Conservation (phyloP, 768 basidiomycete genomes). For the Gloeostereum incarnatum region DNA sequence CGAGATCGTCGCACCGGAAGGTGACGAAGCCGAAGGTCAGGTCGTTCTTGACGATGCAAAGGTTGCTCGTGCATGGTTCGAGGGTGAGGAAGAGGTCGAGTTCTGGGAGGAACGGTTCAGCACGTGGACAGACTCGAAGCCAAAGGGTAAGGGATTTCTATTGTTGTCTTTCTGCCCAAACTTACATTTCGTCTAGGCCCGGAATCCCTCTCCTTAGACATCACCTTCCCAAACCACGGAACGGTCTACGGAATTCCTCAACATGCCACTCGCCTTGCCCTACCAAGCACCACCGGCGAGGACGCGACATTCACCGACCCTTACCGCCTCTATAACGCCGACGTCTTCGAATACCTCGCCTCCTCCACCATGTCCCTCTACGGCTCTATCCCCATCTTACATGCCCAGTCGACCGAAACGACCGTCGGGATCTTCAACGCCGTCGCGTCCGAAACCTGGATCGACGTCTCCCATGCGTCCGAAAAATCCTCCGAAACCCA, state of each 20-base stretch:
- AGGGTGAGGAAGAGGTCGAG: slow-evolving; percentile 74
- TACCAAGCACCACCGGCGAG: slow-evolving; percentile 83
- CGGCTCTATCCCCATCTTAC: slow-evolving; percentile 86
- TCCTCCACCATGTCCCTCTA: slow-evolving; percentile 77
- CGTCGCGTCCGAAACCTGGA: slow-evolving; percentile 88
- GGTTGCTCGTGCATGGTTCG: slow-evolving; percentile 67
- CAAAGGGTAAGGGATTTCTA: slow-evolving; percentile 59
- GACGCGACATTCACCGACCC: slow-evolving; percentile 76
- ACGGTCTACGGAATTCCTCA: slow-evolving; percentile 96
- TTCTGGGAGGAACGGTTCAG: slow-evolving; percentile 87
- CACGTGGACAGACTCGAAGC: slow-evolving; percentile 88
- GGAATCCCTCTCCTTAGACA: slow-evolving; percentile 87
- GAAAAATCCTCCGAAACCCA: slow-evolving; percentile 76
- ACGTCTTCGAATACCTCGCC: slow-evolving; percentile 93
- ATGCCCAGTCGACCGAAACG: slow-evolving; percentile 80
- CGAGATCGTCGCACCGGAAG: slow-evolving; percentile 24
- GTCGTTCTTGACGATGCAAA: slow-evolving; percentile 30
- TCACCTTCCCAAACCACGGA: slow-evolving; percentile 85
- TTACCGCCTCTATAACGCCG: slow-evolving; percentile 89
- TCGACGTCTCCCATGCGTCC: slow-evolving; percentile 73
- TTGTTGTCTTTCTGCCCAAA: no score
- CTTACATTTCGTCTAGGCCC: slow-evolving; percentile 52
- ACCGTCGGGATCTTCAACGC: slow-evolving; percentile 90
- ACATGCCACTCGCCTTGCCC: slow-evolving; percentile 83
- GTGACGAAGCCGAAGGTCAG: slow-evolving; percentile 31